These are phyloP conservation scores for Cladophialophora exuberans DNA, from an alignment of 2,329 filamentous ascomycete genomes.

Conservation along the genomic window DNA sequence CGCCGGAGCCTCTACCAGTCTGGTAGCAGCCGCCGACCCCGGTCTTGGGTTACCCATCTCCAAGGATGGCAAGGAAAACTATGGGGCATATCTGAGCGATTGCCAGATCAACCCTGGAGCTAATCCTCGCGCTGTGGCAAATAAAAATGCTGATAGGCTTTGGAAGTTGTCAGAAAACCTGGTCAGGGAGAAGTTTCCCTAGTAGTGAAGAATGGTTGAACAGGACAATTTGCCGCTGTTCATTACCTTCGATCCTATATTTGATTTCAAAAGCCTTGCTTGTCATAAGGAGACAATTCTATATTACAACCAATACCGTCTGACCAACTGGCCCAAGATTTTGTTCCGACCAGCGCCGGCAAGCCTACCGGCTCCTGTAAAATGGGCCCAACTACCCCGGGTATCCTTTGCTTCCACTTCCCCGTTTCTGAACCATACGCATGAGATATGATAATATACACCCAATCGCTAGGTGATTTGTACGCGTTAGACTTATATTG, in stretches of 20 bases:
- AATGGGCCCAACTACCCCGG: too few species aligned
- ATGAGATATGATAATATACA: too few species aligned
- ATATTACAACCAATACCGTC: too few species aligned
- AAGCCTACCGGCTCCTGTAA: too few species aligned
- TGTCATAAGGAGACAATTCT: not conserved
- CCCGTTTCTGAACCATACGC: too few species aligned
- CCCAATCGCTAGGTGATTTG: too few species aligned
- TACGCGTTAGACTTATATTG: too few species aligned
- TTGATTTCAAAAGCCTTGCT: not conserved
- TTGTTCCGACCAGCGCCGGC: too few species aligned
- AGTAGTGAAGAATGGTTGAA: slow-evolving; percentile 27
- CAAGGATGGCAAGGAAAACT: slow-evolving; percentile 2
- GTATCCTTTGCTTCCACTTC: too few species aligned
- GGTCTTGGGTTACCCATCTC: slow-evolving; percentile 33
- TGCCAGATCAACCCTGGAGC: slow-evolving; percentile 38
- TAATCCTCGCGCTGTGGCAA: slow-evolving; percentile 40
- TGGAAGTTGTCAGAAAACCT: slow-evolving; percentile 46
- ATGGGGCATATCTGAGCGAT: slow-evolving; percentile 39
- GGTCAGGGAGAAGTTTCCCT: slow-evolving; percentile 40
- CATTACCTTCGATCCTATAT: too few species aligned
- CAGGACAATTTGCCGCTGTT: not conserved
- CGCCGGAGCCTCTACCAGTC: slow-evolving; percentile 48
- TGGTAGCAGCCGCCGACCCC: slow-evolving; percentile 50
- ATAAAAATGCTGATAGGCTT: slow-evolving; percentile 42
- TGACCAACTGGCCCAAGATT: too few species aligned